Percentiles rank a stretch among this genome's conserved stretches.
Conservation (phyloP, 345 rosid genomes). For the Hevea brasiliensis region DNA sequence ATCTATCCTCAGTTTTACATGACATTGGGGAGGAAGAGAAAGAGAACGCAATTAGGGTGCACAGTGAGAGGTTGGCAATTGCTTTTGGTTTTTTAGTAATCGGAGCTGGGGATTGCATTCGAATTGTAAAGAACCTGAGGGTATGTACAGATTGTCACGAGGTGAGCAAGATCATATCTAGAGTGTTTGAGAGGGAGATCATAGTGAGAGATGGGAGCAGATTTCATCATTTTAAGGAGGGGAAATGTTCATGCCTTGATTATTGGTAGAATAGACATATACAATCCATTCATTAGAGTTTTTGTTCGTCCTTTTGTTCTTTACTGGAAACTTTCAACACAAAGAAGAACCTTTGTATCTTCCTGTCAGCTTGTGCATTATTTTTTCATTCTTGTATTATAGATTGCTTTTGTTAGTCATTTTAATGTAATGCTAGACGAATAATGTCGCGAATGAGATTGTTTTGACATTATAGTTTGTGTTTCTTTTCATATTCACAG, state of each 20-base stretch:
- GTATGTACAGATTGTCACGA: conserved; percentile 34
- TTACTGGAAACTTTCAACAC: too few relatives aligned
- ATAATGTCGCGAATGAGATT: too few relatives aligned
- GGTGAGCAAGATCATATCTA: conserved; percentile 29
- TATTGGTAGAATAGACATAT: conserved; percentile 25
- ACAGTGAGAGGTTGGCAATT: conserved; percentile 37
- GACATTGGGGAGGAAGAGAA: conserved; percentile 39
- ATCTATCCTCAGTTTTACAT: conserved; percentile 27
- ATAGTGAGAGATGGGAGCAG: conserved; percentile 38
- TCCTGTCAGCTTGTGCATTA: too few relatives aligned
- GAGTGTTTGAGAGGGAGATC: conserved; percentile 27
- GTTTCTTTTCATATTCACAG: too few relatives aligned
- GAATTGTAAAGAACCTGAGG: conserved; percentile 34
- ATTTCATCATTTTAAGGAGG: conserved; percentile 38
- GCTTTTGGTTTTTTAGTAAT: conserved; percentile 33
- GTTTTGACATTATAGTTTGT: too few relatives aligned
- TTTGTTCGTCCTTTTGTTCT: neutral
- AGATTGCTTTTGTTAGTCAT: too few relatives aligned
- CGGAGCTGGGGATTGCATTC: conserved; percentile 15
- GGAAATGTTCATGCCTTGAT: conserved; percentile 33
- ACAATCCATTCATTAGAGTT: neutral
- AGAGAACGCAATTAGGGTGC: conserved; percentile 28
- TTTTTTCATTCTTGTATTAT: too few relatives aligned
- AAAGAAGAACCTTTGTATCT: too few relatives aligned
- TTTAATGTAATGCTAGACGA: too few relatives aligned